Evolutionary conservation across 2,329 filamentous ascomycete species (phyloP).

Genomic region (Herpomyces periplanetae): DNA sequence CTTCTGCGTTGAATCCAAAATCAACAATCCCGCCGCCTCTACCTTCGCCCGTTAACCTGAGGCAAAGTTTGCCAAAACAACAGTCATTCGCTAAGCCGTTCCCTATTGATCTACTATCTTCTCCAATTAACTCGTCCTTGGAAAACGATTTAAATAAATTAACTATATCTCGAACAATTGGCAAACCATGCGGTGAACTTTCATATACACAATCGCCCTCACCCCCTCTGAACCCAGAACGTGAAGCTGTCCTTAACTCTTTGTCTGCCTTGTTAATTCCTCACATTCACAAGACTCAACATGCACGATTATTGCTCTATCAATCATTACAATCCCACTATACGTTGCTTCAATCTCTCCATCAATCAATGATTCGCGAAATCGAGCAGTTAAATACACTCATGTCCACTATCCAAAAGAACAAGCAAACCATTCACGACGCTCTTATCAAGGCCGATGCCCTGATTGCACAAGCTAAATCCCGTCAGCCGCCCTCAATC

Average conservation of each 20-base stretch:
- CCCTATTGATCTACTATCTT: constrained; percentile 18
- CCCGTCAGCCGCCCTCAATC: constrained; percentile 28
- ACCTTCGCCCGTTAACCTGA: no score
- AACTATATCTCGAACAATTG: no score
- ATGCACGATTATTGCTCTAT: constrained; percentile 29
- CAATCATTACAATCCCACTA: constrained; percentile 40
- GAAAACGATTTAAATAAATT: constrained; percentile 11
- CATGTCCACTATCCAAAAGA: constrained; percentile 26
- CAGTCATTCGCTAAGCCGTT: no score
- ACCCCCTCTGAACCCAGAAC: constrained; percentile 86
- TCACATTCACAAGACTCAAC: constrained; percentile 30
- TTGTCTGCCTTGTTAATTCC: constrained; percentile 27
- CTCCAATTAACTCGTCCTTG: constrained; percentile 18
- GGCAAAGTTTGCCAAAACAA: no score
- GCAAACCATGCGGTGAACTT: no score
- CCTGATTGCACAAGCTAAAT: constrained; percentile 29
- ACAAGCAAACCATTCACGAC: constrained; percentile 35
- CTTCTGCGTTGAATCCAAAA: no score
- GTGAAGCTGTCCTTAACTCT: constrained; percentile 43
- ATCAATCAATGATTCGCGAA: constrained; percentile 30
- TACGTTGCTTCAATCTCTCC: constrained; percentile 27
- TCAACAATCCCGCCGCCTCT: no score
- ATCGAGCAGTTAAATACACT: constrained; percentile 27
- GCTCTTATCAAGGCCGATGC: constrained; percentile 37
- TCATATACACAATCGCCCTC: no score